These are phyloP conservation scores for Debaryomyces nepalensis DNA, from an alignment of 1,139 yeast genomes.

Conservation along the genomic window DNA sequence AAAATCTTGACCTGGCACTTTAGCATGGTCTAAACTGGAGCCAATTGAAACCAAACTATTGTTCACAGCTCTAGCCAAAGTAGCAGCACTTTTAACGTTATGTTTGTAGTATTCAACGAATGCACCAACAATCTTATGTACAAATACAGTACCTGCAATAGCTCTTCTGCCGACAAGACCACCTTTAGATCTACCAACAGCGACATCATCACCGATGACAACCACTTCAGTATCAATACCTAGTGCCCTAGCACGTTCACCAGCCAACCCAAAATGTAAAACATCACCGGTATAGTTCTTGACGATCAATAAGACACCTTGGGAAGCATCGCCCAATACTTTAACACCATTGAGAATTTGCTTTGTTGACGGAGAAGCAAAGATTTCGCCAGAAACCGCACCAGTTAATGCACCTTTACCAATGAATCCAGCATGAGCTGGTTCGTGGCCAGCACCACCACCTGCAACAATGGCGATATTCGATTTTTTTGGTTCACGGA, in stretches of 20 bases:
- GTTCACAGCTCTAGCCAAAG: slow-evolving; percentile 1
- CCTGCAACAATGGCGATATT: not conserved
- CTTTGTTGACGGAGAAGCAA: slow-evolving; percentile 39
- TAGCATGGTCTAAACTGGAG: slow-evolving; percentile 75
- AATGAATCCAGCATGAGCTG: slow-evolving; percentile 40
- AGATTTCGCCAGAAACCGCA: slow-evolving; percentile 40
- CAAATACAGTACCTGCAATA: slow-evolving; percentile 42
- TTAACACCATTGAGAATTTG: slow-evolving; percentile 23
- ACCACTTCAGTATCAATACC: slow-evolving; percentile 18
- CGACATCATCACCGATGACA: slow-evolving; percentile 40
- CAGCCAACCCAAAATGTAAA: slow-evolving; percentile 25
- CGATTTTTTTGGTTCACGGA: slow-evolving; percentile 19
- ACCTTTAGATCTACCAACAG: slow-evolving; percentile 43
- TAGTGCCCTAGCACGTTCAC: slow-evolving; percentile 15
- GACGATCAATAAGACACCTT: slow-evolving; percentile 13
- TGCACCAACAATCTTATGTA: slow-evolving; percentile 44
- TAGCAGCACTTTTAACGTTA: slow-evolving; percentile 4
- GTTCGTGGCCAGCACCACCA: slow-evolving; percentile 46
- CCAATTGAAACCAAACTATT: slow-evolving; percentile 71
- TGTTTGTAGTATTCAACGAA: slow-evolving; percentile 18
- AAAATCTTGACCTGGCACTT: slow-evolving; percentile 67
- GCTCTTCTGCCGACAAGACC: slow-evolving; percentile 49
- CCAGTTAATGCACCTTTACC: slow-evolving; percentile 40
- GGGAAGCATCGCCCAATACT: slow-evolving; percentile 24
- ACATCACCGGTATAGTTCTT: slow-evolving; percentile 25